These are phyloP conservation scores for Aschersonia sp. DNA, from an alignment of 2,329 filamentous ascomycete genomes.

Conservation along the genomic window DNA sequence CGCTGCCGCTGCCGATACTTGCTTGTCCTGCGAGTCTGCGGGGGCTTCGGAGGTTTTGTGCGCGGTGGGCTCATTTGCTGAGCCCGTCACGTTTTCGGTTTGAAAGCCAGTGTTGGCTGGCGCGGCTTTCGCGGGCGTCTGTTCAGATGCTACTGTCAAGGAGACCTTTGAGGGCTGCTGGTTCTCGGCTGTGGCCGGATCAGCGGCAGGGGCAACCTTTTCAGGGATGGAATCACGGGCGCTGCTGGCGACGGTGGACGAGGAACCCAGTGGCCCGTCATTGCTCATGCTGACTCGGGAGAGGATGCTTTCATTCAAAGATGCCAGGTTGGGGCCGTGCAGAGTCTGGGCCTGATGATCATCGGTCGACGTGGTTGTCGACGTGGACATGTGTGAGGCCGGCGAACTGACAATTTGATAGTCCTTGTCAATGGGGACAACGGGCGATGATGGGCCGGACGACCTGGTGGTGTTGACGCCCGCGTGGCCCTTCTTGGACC, in stretches of 20 bases:
- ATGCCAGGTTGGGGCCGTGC: conserved; percentile 18
- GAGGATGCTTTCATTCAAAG: conserved; percentile 7
- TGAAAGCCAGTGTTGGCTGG: conserved; percentile 11
- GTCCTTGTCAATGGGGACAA: conserved; percentile 19
- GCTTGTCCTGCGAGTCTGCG: no score
- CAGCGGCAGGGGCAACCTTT: not conserved
- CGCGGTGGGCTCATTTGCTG: not conserved
- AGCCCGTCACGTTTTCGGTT: conserved; percentile 11
- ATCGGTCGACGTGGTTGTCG: conserved; percentile 9
- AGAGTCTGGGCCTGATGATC: conserved; percentile 7
- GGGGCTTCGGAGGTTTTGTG: no score
- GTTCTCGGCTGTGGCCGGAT: not conserved
- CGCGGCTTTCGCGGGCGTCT: conserved; percentile 1
- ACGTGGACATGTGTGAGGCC: conserved; percentile 9
- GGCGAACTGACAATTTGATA: conserved; percentile 21
- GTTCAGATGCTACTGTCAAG: conserved; percentile 4
- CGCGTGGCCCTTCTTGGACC: conserved; percentile 18
- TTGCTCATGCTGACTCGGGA: not conserved
- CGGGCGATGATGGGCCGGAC: conserved; percentile 11
- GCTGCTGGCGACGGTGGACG: not conserved
- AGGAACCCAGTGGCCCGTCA: no score
- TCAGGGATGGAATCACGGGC: not conserved
- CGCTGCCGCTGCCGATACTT: no score
- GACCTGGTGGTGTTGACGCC: not conserved
- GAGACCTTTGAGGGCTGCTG: not conserved